Percentiles rank a stretch among this genome's conserved stretches.
phyloP scores from a whole-genome alignment of 73 alveolate genomes.

The Tetrahymena borealis region DNA sequence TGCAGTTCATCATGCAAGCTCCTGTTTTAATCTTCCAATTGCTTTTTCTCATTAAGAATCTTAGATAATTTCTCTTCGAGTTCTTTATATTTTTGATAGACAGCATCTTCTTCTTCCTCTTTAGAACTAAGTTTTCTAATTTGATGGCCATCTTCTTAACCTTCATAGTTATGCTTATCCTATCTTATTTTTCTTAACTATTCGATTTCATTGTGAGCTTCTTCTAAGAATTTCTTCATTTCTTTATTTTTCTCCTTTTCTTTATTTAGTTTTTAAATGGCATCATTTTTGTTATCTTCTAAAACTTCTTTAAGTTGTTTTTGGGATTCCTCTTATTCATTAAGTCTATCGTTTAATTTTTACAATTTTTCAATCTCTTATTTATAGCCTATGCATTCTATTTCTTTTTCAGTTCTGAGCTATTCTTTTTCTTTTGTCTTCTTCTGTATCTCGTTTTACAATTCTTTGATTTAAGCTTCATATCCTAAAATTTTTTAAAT shows the following conservation, averaged over 20 bases:
- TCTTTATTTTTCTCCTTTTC: not conserved
- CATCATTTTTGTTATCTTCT: not conserved
- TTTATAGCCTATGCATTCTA: not conserved
- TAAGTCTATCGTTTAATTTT: not conserved
- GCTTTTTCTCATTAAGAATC: not conserved
- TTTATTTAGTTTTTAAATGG: not conserved
- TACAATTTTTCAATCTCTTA: not conserved
- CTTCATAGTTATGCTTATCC: not conserved
- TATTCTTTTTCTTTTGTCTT: not conserved
- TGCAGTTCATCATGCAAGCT: not conserved
- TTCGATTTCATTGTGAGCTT: not conserved
- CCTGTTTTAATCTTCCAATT: not conserved
- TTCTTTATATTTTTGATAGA: not conserved
- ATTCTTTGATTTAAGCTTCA: not conserved
- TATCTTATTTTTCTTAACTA: not conserved
- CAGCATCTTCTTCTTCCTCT: not conserved
- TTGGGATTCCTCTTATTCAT: not conserved
- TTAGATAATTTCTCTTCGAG: not conserved
- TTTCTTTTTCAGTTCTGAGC: not conserved
- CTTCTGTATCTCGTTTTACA: not conserved
- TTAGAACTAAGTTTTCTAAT: not conserved
- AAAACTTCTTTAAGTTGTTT: not conserved
- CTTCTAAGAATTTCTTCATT: not conserved
- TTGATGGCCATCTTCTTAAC: not conserved
- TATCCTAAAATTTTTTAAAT: not conserved